Percentiles rank a stretch among this genome's conserved stretches.
Evolutionary conservation across 148 eudicot genomes (phyloP).

Genomic region (Rhododendron ovatum): DNA sequence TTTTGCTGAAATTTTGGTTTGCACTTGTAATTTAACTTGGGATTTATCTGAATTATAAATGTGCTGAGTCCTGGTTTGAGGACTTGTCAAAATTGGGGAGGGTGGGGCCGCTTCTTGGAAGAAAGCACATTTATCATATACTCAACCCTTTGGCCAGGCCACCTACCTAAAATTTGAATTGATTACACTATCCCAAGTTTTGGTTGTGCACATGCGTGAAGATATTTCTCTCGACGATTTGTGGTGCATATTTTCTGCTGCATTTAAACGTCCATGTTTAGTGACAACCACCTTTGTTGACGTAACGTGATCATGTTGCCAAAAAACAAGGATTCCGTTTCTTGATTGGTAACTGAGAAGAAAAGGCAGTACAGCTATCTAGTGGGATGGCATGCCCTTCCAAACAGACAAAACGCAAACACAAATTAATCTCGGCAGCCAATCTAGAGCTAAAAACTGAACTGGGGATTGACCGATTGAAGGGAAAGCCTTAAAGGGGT

Average conservation of each 20-base stretch:
- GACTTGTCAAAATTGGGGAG: background rate
- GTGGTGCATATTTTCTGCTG: background rate
- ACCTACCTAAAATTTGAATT: background rate
- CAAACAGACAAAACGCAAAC: background rate
- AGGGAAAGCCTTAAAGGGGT: background rate
- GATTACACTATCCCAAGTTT: background rate
- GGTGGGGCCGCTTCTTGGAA: background rate
- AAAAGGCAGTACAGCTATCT: background rate
- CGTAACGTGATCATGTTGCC: background rate
- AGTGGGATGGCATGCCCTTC: background rate
- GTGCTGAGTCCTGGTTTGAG: background rate
- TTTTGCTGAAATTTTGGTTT: constrained; percentile 6
- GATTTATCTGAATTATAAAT: background rate
- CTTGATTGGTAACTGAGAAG: background rate
- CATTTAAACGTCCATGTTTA: background rate
- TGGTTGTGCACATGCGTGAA: background rate
- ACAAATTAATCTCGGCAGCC: background rate
- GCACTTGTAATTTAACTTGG: background rate
- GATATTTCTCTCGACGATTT: background rate
- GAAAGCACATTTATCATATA: background rate
- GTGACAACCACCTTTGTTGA: background rate
- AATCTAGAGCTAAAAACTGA: background rate
- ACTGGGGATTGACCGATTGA: background rate
- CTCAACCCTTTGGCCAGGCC: background rate
- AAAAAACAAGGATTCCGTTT: background rate